Base-by-base conservation (phyloP, 75 land plant genomes). In the Gnetum montanum region DNA sequence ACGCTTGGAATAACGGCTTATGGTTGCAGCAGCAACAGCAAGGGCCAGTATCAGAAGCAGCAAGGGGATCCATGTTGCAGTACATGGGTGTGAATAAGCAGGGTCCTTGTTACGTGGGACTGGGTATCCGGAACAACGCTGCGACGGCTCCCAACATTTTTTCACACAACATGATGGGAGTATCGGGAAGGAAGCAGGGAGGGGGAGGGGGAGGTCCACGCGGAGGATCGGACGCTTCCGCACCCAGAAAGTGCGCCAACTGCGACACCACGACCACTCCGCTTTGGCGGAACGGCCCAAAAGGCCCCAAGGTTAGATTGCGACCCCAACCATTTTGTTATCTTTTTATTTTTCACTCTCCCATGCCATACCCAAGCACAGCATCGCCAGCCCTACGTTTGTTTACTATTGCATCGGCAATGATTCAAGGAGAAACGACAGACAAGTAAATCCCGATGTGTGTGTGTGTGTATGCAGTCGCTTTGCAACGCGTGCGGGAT, bases 401-500 rank as follows among this genome's bases (percentile, higher is more conserved):
- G 24, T 26, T 49, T 49, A 8, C 18, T 49, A 26, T 24, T 8
- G 20, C 2, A 2, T 22, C 0, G n/a, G n/a, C 4, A 1, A 46
- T 2, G 54, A 25, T 27, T 62, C 38, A 4, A 43, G 64, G 12
- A 36, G 43, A 52, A 31, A 46, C 29, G 18, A 6, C n/a, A 15
- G 34, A 13, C 12, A 22, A 19, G 13, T 8, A 49, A 12, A 26
- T 26, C 23, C 23, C 12, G 12, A 23, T 26, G 11, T 25, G 23
- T 22, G 11, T 56, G 4, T 4, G 7, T 36, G 35, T 37, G 16
- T 22, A 16, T 34, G 36, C 69, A 70, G 71, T 71, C 71, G 0
- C 54, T 71, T 5, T 71, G 71, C 57, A 71, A 71, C 31, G 74
- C 74, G 4, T 71, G 74, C 13, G 74, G 74, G 6, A 71, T 71